Base-by-base conservation (phyloP, 495 filamentous ascomycete genomes). In the Penicillium cataractarum region DNA sequence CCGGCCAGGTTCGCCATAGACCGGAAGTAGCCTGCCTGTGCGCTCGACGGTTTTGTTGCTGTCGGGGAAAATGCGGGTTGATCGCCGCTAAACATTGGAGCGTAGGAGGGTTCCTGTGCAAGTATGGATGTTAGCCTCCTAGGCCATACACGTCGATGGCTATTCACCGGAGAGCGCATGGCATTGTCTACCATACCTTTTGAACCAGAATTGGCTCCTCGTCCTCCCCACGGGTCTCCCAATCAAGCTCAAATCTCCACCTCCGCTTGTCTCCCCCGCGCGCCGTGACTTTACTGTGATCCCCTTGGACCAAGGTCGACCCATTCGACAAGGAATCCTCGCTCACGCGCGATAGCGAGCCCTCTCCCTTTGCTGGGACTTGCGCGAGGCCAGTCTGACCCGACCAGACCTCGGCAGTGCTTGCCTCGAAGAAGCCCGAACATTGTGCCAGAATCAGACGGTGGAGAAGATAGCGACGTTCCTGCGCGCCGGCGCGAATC, bases 401-500 rank as follows among this genome's bases (percentile, higher is more conserved):
- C 62, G 91, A 89, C 92, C 93, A 97, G 74, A 93, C 90, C 63
- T 91, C 88, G 63, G 87, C 92, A 27, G 90, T 94, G 69, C 91
- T 91, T 33, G 92, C 90, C 76, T 96, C 91, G 76, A 97, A 97
- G 77, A 96, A 97, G 1, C 92, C 92, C 13, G 92, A 96, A 68
- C 90, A 94, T 77, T 95, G 90, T 37, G 90, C 85, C 65, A 97
- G 76, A 27, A 93, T 96, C 66, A 96, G 79, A 42, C 88, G 84
- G 75, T 97, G 93, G 21, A 97, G 84, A 40, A 96, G 83, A 71
- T 96, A 97, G 26, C 90, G 85, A 71, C 87, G 88, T 74, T 93
- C 90, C 63, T 89, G 87, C 39, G 87, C 82, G 53, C 86, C 87
- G 22, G 83, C 86, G 61, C 83, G 81, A 61, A 97, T 87, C 40